Conservation (phyloP, 345 rosid species). For the Kandelia obovata region DNA sequence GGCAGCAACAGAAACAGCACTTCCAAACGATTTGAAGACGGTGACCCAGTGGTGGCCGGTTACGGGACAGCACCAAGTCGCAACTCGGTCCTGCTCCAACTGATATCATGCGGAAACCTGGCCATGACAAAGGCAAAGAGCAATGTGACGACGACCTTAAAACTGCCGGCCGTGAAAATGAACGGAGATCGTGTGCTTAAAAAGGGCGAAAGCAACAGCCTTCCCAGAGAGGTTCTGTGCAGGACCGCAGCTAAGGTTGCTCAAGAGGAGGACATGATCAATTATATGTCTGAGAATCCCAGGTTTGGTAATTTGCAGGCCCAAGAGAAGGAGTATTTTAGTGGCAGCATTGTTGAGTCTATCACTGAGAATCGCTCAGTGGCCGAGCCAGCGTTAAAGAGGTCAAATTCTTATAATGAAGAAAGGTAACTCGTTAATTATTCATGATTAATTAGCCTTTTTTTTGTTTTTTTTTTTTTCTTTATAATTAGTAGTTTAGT, state of each 20-base stretch:
- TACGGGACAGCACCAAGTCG: constrained; percentile 22
- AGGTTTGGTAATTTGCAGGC: constrained; percentile 78
- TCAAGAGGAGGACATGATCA: constrained; percentile 49
- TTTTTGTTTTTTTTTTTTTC: not conserved
- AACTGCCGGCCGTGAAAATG: constrained; percentile 14
- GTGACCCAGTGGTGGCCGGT: constrained; percentile 33
- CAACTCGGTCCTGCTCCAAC: constrained; percentile 64
- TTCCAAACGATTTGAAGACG: constrained; percentile 44
- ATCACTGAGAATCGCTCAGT: constrained; percentile 45
- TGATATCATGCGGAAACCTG: constrained; percentile 72
- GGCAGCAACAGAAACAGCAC: constrained; percentile 3
- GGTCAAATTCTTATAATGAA: constrained; percentile 80
- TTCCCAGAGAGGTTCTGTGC: constrained; percentile 50
- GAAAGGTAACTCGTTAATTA: constrained; percentile 41
- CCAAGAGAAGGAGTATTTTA: constrained; percentile 82
- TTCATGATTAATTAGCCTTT: not conserved
- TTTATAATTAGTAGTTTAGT: not conserved
- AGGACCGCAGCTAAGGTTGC: constrained; percentile 39
- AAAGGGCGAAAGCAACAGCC: constrained; percentile 21
- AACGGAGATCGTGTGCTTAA: constrained; percentile 7
- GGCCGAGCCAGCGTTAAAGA: constrained; percentile 41
- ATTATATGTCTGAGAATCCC: constrained; percentile 88
- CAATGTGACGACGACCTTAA: constrained; percentile 11
- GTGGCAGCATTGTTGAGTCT: constrained; percentile 79
- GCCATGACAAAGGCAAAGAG: constrained; percentile 38